These are phyloP conservation scores for Zopfochytrium polystomum DNA, from an alignment of 371 early-diverging fungal genomes.

Conservation along the genomic window DNA sequence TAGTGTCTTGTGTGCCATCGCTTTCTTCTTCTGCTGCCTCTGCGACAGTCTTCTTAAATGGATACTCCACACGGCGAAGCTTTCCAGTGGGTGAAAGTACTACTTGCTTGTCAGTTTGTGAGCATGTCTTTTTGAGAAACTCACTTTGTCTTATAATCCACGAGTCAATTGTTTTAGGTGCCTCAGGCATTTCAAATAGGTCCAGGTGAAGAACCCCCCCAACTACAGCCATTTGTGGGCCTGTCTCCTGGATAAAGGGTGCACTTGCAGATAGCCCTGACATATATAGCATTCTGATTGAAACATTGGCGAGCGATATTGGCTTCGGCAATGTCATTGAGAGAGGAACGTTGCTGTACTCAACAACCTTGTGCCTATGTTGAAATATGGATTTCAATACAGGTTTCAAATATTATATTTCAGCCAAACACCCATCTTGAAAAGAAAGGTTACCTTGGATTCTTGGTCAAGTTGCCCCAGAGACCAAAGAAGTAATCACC, in stretches of 20 bases:
- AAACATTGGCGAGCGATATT: constrained; percentile 44
- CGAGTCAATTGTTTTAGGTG: constrained; percentile 37
- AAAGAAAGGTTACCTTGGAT: constrained; percentile 38
- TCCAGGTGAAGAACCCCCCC: constrained; percentile 46
- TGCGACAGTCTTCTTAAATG: constrained; percentile 40
- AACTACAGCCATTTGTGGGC: constrained; percentile 30
- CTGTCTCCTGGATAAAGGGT: constrained; percentile 27
- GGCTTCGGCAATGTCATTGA: constrained; percentile 48
- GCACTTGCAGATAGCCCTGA: constrained; percentile 25
- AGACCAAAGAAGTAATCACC: constrained; percentile 34
- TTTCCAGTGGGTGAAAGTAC: constrained; percentile 39
- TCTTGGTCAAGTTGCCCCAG: constrained; percentile 53
- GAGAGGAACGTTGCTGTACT: constrained; percentile 39
- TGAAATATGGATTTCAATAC: neutral
- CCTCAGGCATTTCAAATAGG: constrained; percentile 52
- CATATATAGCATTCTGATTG: constrained; percentile 49
- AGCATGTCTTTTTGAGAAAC: constrained; percentile 7
- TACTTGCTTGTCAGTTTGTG: constrained; percentile 6
- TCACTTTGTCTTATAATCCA: constrained; percentile 50
- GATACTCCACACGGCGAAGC: constrained; percentile 40
- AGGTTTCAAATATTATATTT: neutral
- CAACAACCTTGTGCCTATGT: constrained; percentile 44
- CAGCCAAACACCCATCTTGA: constrained; percentile 1
- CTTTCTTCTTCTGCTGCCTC: constrained; percentile 23
- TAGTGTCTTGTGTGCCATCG: constrained; percentile 20